Conservation (phyloP, 768 basidiomycete species). For the Clathrus columnatus region DNA sequence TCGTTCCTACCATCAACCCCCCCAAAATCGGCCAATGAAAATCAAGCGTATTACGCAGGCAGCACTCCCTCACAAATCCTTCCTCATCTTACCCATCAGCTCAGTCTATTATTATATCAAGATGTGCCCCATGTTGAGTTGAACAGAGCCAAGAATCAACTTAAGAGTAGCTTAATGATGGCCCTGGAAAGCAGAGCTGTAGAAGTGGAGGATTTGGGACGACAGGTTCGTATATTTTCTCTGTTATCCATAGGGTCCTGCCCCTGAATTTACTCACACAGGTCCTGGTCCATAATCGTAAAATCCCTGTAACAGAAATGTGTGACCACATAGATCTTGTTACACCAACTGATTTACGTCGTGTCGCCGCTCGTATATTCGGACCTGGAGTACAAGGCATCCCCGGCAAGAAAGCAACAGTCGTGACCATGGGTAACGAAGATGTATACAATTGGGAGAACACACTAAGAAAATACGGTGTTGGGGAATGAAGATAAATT, state of each 20-base stretch:
- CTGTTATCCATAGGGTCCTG: background rate
- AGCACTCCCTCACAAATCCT: slow-evolving; percentile 66
- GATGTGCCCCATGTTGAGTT: slow-evolving; percentile 63
- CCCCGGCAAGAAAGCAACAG: slow-evolving; percentile 52
- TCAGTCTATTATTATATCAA: slow-evolving; percentile 71
- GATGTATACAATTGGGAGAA: slow-evolving; percentile 61
- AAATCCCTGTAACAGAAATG: slow-evolving; percentile 87
- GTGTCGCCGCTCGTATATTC: slow-evolving; percentile 71
- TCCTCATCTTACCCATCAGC: slow-evolving; percentile 79
- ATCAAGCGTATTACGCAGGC: slow-evolving; percentile 24
- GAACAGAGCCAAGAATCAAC: slow-evolving; percentile 86
- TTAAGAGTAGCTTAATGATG: slow-evolving; percentile 91
- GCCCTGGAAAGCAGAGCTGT: slow-evolving; percentile 80
- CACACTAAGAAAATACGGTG: slow-evolving; percentile 61
- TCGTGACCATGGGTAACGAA: slow-evolving; percentile 78
- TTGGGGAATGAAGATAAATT: slow-evolving; percentile 25
- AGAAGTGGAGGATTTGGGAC: slow-evolving; percentile 83
- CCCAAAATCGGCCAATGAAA: slow-evolving; percentile 24
- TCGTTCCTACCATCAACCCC: slow-evolving; percentile 64
- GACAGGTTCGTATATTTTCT: slow-evolving; percentile 49
- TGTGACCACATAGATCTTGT: slow-evolving; percentile 75
- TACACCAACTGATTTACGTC: slow-evolving; percentile 56
- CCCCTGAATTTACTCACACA: slow-evolving; percentile 20
- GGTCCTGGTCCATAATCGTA: slow-evolving; percentile 81
- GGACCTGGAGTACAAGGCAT: slow-evolving; percentile 37